A percentile compares a stretch with the other conserved stretches of the same genome.
phyloP scores from a whole-genome alignment of 352 stramenopile genomes.

The Pythium sp. region DNA sequence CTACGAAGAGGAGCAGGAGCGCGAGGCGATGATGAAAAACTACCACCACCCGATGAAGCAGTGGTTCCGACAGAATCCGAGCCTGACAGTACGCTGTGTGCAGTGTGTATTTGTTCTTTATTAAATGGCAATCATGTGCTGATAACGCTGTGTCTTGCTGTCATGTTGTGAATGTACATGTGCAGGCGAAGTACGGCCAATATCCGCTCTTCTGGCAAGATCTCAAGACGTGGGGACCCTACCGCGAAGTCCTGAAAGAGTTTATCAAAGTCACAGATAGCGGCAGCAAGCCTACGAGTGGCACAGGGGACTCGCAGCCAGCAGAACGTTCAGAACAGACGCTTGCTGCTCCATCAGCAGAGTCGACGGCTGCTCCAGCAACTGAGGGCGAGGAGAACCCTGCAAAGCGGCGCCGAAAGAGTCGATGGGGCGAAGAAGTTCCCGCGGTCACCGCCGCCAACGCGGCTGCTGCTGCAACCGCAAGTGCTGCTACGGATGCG shows the following conservation, averaged over 20 bases:
- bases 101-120: background rate
- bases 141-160: background rate
- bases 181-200: constrained; percentile 78
- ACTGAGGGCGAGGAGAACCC: constrained; percentile 34
- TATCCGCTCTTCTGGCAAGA: constrained; percentile 96
- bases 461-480: background rate
- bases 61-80: constrained; percentile 75
- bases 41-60: constrained; percentile 88
- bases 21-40: constrained; percentile 86
- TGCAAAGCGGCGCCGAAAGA: constrained; percentile 80
- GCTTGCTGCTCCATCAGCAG: constrained; percentile 2
- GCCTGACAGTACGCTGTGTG: constrained; percentile 31
- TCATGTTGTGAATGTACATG: constrained; percentile 1
- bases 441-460: constrained; percentile 22
- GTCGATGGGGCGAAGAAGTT: constrained; percentile 79
- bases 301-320: background rate
- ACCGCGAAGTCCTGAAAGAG: constrained; percentile 89
- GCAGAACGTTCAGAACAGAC: background rate
- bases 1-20: constrained; percentile 86
- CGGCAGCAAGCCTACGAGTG: constrained; percentile 19
- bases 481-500: constrained; percentile 1
- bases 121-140: background rate
- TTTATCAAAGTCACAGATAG: constrained; percentile 85
- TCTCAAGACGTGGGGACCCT: constrained; percentile 91
- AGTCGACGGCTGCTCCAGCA: background rate